phyloP scores from a whole-genome alignment of 345 rosid genomes.

The Pseudoturritis turrita region DNA sequence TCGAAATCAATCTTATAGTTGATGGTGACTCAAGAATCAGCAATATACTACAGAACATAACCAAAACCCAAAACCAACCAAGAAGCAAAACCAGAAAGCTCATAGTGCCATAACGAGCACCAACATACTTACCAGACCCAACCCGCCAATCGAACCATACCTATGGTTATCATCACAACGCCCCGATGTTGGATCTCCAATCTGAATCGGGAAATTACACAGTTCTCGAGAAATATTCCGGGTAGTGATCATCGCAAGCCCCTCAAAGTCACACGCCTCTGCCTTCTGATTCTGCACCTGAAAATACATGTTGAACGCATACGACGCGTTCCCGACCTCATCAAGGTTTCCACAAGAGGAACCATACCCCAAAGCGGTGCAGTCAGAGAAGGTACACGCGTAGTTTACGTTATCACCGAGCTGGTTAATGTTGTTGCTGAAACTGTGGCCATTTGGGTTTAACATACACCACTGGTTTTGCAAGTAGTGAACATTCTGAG shows the following conservation, averaged over 20 bases:
- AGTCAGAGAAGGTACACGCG: conserved; percentile 63
- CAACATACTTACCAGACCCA: conserved; percentile 1
- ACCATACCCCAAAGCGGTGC: conserved; percentile 61
- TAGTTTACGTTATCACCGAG: conserved; percentile 60
- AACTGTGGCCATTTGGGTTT: conserved; percentile 54
- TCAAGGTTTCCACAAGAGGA: conserved; percentile 62
- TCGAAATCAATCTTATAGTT: background rate
- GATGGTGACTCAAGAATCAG: background rate
- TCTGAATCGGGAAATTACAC: conserved; percentile 64
- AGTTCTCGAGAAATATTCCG: conserved; percentile 57
- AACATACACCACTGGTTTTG: conserved; percentile 70
- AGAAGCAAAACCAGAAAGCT: background rate
- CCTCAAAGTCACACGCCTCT: conserved; percentile 59
- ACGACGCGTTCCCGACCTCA: conserved; percentile 57
- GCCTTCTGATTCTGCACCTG: conserved; percentile 63
- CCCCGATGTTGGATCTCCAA: conserved; percentile 35
- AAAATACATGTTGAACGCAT: conserved; percentile 69
- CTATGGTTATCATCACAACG: background rate
- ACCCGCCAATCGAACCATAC: background rate
- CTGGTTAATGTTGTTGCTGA: conserved; percentile 42
- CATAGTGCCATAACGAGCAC: conserved; percentile 12
- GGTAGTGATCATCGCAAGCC: conserved; percentile 44
- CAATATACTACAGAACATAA: background rate
- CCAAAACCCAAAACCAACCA: background rate
- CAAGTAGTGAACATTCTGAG: conserved; percentile 58